A percentile compares a stretch with the other conserved stretches of the same genome.
Conservation (phyloP, 306 rosid genomes). For the Rosa rugosa region DNA sequence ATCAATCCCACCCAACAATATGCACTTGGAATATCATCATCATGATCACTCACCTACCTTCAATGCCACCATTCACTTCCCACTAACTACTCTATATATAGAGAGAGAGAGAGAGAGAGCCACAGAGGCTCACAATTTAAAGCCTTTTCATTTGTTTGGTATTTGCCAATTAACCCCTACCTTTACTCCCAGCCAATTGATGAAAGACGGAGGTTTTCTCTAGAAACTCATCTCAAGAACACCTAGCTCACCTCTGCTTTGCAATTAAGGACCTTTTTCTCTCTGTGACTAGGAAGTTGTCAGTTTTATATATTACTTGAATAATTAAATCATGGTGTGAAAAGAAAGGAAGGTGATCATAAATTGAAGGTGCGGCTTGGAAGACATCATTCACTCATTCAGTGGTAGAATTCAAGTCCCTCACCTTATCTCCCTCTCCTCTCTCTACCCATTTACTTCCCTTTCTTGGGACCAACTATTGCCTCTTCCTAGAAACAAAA, state of each 20-base stretch:
- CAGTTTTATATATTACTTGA: too few relatives aligned
- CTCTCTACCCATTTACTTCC: not conserved
- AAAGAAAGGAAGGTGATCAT: not conserved
- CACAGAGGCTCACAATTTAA: not conserved
- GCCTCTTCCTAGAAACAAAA: constrained; percentile 34
- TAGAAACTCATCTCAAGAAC: constrained; percentile 16
- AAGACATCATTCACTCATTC: not conserved
- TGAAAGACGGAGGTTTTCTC: constrained; percentile 28
- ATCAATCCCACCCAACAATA: not conserved
- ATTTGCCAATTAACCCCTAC: not conserved
- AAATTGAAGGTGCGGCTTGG: not conserved
- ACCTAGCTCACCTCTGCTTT: constrained; percentile 29
- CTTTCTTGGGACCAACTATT: constrained; percentile 46
- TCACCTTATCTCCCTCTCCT: constrained; percentile 21
- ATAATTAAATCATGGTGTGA: not conserved
- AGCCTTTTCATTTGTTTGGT: not conserved
- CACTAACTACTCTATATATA: not conserved
- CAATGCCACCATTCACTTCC: not conserved
- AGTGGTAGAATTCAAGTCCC: constrained; percentile 10
- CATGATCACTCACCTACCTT: not conserved
- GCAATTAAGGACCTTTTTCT: constrained; percentile 30
- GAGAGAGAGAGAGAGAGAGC: not conserved
- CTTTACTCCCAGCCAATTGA: constrained; percentile 35
- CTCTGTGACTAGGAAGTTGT: not conserved
- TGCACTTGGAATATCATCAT: not conserved